Conservation (phyloP, 805 yeast genomes). For the Peterozyma toletana region DNA sequence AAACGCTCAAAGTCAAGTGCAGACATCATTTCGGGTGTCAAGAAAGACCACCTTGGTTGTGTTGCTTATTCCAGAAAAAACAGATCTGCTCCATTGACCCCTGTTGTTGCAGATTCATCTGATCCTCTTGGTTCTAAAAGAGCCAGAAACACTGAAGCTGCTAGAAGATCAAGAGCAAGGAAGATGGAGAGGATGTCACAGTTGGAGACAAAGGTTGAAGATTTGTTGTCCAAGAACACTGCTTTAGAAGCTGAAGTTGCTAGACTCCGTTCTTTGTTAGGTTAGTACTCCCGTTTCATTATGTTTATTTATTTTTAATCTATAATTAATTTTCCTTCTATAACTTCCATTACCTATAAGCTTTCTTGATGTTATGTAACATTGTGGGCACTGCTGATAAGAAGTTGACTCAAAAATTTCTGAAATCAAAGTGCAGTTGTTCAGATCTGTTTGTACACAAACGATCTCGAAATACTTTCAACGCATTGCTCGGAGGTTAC, state of each 20-base stretch:
- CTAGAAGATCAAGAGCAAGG: slow-evolving; percentile 90
- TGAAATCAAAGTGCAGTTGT: too few relatives aligned
- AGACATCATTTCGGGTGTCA: slow-evolving; percentile 10
- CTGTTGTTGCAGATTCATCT: slow-evolving; percentile 48
- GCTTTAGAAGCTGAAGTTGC: slow-evolving; percentile 56
- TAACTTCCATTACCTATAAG: too few relatives aligned
- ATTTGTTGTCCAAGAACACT: slow-evolving; percentile 49
- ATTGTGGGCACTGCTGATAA: too few relatives aligned
- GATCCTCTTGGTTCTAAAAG: slow-evolving; percentile 80
- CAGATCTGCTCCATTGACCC: slow-evolving; percentile 63
- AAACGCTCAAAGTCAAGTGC: slow-evolving; percentile 8
- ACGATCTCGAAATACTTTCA: too few relatives aligned
- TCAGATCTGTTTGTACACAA: too few relatives aligned
- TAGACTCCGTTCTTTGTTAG: slow-evolving; percentile 20
- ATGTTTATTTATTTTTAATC: background rate
- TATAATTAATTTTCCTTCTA: too few relatives aligned
- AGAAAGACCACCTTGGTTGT: slow-evolving; percentile 67
- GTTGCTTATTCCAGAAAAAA: slow-evolving; percentile 74
- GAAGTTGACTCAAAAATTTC: too few relatives aligned
- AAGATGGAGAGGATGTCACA: slow-evolving; percentile 83
- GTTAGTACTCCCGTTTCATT: background rate
- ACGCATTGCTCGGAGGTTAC: too few relatives aligned
- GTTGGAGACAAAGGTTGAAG: slow-evolving; percentile 71
- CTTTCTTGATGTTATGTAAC: too few relatives aligned
- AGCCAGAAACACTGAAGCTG: slow-evolving; percentile 97